Percentiles rank a stretch among this genome's conserved stretches.
Conservation (phyloP, 345 rosid genomes). For the Theobroma cacao region DNA sequence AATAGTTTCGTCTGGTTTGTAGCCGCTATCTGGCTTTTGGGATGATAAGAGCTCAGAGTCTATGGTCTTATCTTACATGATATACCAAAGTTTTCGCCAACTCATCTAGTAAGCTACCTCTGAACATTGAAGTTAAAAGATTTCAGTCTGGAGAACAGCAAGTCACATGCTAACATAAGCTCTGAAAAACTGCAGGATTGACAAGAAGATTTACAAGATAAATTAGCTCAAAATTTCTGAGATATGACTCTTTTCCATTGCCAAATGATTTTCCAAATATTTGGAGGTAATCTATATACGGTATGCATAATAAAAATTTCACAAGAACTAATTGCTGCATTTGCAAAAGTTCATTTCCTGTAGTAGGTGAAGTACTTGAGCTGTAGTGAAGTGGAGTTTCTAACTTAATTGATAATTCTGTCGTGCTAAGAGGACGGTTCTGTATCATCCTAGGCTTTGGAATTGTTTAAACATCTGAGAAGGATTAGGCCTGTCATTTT, state of each 20-base stretch:
- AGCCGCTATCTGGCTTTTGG: not conserved
- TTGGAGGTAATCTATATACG: not conserved
- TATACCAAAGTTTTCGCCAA: not conserved
- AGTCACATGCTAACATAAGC: not conserved
- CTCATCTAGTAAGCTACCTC: not conserved
- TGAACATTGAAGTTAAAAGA: not conserved
- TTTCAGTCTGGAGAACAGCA: not conserved
- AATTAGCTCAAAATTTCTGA: not conserved
- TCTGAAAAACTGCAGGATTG: not conserved
- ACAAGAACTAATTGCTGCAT: too few species aligned
- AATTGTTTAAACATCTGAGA: not conserved
- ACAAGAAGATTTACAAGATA: not conserved
- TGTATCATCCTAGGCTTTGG: not conserved
- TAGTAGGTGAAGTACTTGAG: too few species aligned
- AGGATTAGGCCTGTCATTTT: not conserved
- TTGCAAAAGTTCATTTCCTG: too few species aligned
- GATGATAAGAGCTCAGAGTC: not conserved
- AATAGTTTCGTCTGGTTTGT: not conserved
- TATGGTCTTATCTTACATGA: not conserved
- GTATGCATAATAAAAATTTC: too few species aligned
- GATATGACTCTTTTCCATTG: not conserved
- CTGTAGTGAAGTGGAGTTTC: too few species aligned
- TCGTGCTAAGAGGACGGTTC: not conserved
- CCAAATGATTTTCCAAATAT: not conserved
- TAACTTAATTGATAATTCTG: too few species aligned